Conservation (phyloP, 768 basidiomycete genomes). For the Agaricus blazei region DNA sequence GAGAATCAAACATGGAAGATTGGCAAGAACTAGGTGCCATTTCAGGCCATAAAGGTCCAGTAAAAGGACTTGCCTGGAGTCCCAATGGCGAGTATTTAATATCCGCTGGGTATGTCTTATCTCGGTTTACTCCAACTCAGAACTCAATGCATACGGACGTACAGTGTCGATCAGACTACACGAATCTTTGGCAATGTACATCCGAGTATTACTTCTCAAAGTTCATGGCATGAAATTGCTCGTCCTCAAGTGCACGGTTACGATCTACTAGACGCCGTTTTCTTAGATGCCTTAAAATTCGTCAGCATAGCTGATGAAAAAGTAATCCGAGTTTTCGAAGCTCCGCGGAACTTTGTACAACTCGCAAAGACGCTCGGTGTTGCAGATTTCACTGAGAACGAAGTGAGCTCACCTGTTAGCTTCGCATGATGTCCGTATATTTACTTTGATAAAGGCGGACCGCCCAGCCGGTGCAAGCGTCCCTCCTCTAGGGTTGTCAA, state of each 20-base stretch:
- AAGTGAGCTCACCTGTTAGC: slow-evolving; percentile 32
- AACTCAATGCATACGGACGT: slow-evolving; percentile 2
- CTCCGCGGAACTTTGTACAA: slow-evolving; percentile 75
- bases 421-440: slow-evolving; percentile 1
- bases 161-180: slow-evolving; percentile 86
- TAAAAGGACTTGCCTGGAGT: slow-evolving; percentile 84
- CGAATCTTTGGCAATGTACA: slow-evolving; percentile 70
- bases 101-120: slow-evolving; percentile 64
- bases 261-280: slow-evolving; percentile 77
- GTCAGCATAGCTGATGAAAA: slow-evolving; percentile 96
- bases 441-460: slow-evolving; percentile 32
- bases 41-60: slow-evolving; percentile 79
- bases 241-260: slow-evolving; percentile 98
- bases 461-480: slow-evolving; percentile 82
- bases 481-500: slow-evolving; percentile 90
- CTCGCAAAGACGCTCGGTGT: slow-evolving; percentile 48
- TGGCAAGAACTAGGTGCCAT: slow-evolving; percentile 83
- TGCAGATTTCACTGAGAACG: slow-evolving; percentile 40
- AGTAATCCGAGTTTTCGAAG: slow-evolving; percentile 90
- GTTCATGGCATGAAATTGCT: slow-evolving; percentile 77
- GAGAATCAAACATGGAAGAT: slow-evolving; percentile 26
- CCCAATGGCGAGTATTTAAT: slow-evolving; percentile 81
- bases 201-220: neutral
- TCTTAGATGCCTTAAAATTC: slow-evolving; percentile 73
- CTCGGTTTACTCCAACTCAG: neutral